Conservation (phyloP, 1,139 yeast species). For the Candida pseudoviswanathii region DNA sequence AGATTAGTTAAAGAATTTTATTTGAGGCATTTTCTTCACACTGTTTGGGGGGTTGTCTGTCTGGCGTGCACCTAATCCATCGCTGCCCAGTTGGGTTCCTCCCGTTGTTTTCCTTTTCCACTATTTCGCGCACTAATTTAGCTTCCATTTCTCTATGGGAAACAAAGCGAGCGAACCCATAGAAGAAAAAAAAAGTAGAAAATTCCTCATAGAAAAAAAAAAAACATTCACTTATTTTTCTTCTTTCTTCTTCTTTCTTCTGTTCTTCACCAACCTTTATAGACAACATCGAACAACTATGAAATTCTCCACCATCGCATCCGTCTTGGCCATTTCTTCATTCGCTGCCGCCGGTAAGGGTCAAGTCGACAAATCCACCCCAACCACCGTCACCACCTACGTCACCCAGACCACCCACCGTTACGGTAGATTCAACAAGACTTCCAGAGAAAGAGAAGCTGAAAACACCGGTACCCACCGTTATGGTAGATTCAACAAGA, state of each 20-base stretch:
- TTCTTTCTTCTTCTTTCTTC: background rate
- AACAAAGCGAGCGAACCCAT: too few relatives aligned
- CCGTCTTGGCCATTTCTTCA: slow-evolving; percentile 13
- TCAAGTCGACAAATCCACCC: slow-evolving; percentile 10
- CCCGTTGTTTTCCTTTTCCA: background rate
- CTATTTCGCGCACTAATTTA: background rate
- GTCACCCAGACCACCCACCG: slow-evolving; percentile 17
- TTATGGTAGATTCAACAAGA: slow-evolving; percentile 48
- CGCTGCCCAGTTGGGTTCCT: background rate
- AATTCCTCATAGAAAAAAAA: background rate
- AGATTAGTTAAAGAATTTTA: background rate
- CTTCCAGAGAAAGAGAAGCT: too few relatives aligned
- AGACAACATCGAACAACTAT: background rate
- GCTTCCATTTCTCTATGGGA: background rate
- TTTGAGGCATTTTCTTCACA: background rate
- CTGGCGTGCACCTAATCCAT: too few relatives aligned
- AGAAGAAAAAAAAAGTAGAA: too few relatives aligned
- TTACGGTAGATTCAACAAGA: slow-evolving; percentile 38
- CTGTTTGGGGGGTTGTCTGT: too few relatives aligned
- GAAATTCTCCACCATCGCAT: slow-evolving; percentile 13
- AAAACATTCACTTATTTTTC: background rate
- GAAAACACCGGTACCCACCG: slow-evolving; percentile 10
- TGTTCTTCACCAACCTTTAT: background rate
- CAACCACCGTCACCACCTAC: slow-evolving; percentile 11
- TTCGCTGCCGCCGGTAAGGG: slow-evolving; percentile 12